Evolutionary conservation across 257 asterid genomes (phyloP), one percentile per base, ranked within the genome.

Genomic region (Nyctanthes arbortristis): DNA sequence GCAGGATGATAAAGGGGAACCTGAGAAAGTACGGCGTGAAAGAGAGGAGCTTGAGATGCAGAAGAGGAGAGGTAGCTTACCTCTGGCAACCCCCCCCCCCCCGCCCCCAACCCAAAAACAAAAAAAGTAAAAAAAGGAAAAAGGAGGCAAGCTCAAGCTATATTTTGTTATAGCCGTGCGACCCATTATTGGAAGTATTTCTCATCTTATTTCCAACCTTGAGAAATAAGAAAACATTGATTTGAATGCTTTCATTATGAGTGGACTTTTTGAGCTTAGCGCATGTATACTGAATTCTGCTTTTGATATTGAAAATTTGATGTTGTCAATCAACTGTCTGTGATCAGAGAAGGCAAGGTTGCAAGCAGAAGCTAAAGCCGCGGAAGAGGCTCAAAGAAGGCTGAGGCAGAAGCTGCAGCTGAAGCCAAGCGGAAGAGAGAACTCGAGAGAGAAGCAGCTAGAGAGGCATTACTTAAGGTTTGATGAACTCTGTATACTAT

Each of bases 281-380:
- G 31, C 13, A 3, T 13, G 9, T 29, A 28, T 60, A 32, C 22
- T 16, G 52, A 52, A 4, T 13, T 55, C 18, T 54, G 32, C 36
- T 54, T 30, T 37, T 61, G 32, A 64, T 25, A 37, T 28, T 33
- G 28, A 27, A 61, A 36, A 18, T 39, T n/a, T 9, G 39, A 12
- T 33, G 7, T 31, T 69, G 14, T 16, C 3, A 43, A 25, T 52
- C 32, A 40, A n/a, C 18, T 30, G 63, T 35, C 16, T 27, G 5
- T 64, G 55, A 75, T 36, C 94, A 92, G 97, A 90, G 81, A 92
- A 79, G 81, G 96, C 97, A 68, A 81, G 93, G 79, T 69, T 90
- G 78, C 97, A 85, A 73, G 97, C 93, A 68, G 97, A 92, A 80
- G 96, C 96, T 6, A 86, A 73, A 87, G 96, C 96, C 69, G 98